A percentile compares a stretch with the other conserved stretches of the same genome.
phyloP scores from a whole-genome alignment of 2,329 filamentous ascomycete genomes.

The Orbilia javanica region DNA sequence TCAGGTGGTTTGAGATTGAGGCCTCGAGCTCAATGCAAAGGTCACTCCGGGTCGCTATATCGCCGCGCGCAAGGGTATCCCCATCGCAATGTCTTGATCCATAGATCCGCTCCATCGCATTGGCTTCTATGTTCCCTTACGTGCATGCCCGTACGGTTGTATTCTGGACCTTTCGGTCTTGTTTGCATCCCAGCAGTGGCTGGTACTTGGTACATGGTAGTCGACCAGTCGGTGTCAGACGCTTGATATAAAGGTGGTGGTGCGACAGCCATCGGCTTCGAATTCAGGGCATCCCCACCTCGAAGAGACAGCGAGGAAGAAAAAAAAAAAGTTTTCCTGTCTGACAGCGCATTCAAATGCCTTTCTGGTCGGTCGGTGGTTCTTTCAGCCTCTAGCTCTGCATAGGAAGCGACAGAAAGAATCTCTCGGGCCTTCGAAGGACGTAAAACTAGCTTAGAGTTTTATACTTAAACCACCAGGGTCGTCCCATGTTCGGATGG shows the following conservation, averaged over 20 bases:
- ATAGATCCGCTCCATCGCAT: conserved; percentile 19
- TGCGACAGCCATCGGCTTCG: conserved; percentile 6
- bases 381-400: conserved; percentile 21
- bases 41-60: conserved; percentile 31
- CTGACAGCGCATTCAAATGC: conserved; percentile 39
- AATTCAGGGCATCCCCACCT: conserved; percentile 7
- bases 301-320: neutral
- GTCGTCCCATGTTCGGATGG: conserved; percentile 42
- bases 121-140: conserved; percentile 12
- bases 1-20: conserved; percentile 28
- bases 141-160: conserved; percentile 15
- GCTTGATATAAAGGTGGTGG: conserved; percentile 37
- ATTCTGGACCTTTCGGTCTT: no score
- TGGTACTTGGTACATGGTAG: neutral
- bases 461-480: conserved; percentile 42
- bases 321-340: conserved; percentile 27
- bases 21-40: no score
- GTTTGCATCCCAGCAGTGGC: conserved; percentile 20
- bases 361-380: neutral
- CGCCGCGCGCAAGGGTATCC: conserved; percentile 32
- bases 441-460: conserved; percentile 20
- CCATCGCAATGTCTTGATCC: conserved; percentile 19
- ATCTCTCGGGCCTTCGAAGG: conserved; percentile 30
- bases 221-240: conserved; percentile 5
- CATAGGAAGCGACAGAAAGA: neutral